Base-by-base conservation (phyloP, 2,329 filamentous ascomycete genomes). In the Aspergillus versicolor region DNA sequence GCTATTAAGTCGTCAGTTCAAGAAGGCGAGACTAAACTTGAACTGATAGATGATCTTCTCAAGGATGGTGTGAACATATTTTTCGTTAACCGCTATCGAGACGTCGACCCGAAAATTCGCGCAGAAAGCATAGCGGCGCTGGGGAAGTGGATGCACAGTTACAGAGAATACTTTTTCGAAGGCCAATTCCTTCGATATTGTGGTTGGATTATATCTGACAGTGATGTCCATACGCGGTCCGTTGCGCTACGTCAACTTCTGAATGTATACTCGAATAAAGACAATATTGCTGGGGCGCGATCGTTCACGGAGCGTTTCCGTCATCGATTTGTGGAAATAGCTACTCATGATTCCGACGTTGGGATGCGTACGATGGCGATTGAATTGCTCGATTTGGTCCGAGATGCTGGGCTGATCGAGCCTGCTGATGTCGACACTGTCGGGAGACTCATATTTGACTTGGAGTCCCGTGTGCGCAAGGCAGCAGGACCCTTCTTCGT, bases 271-370 rank as follows among this genome's bases (percentile, higher is more conserved):
- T 88, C 87, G 67, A 87, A 90, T 57, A 87, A 90, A 63, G 86
- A 92, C 52, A 91, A 91, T 70, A 85, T 95, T 62, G 81, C 80
- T 44, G 84, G 84, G 1, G 79, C 99, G 52, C 89, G 91, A 56
- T 90, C 92, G 58, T 99, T 97, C 67, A 96, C 95, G 37, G 94
- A 97, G 72, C 84, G 92, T 47, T 99, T 97, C 74, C 84, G 92
- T 48, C 81, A 88, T 5, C 87, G 94, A 27, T 81, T 99, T 40
- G 88, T 97, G 24, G 94, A 99, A 75, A 97, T 99, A 80, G 92
- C 92, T 0, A 91, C 89, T 6, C 85, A 86, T 60, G 94, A 99
- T 73, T 84, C 88, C 0, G 94, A 99, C 65, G 79, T 89, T 13
- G 83, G 82, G 52, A 91, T 97, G 30, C 87, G 94, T 37, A 88